Base-by-base conservation (phyloP, 768 basidiomycete genomes). In the Daedaleopsis nitida region DNA sequence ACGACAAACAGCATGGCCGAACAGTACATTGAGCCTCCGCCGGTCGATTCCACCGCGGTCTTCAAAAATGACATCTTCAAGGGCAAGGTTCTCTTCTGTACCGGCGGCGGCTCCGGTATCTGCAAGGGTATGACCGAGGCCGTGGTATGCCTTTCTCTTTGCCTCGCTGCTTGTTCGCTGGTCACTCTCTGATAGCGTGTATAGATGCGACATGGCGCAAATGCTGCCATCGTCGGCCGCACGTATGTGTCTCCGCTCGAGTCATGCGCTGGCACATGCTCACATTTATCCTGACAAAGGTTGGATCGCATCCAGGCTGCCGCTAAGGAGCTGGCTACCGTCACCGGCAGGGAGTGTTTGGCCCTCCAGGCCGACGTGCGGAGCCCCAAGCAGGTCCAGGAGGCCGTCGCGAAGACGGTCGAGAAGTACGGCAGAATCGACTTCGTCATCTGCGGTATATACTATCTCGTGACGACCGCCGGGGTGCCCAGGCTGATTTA, bases 101-200 rank as follows among this genome's bases (percentile, higher is more conserved):
- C 94, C 0, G 95, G 94, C 39, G 95, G 94, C 16, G 91, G 91
- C 2, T 92, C 92, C 60, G 96, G 96, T 16, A 98, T 99, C 76
- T 94, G 95, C 77, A 88, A 88, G 66, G 84, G 78, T 52, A 95
- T 96, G 89, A 91, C 90, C 38, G 85, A 92, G 69, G 83, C 87
- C 21, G 78, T 96, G 69, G 92, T 95, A 73, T 52, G 86, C 75
- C 69, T 23, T 44, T 12, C 13, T 34, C 16, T 59, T 11, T 24
- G 47, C 53, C 39, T 37, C 24, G 23, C 13, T 24, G 7, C 24
- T 27, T 13, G 21, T 23, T 12, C 27, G 27, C 35, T 38, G 10
- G 35, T 37, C 39, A 45, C 51, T 32, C 47, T 21, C 27, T 90
- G 89, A 10, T n/a, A 10, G 21, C 23, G 9, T 49, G 88, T 89